Base-by-base conservation (phyloP, 2,329 filamentous ascomycete genomes). In the Aspergillus puulaauensis region DNA sequence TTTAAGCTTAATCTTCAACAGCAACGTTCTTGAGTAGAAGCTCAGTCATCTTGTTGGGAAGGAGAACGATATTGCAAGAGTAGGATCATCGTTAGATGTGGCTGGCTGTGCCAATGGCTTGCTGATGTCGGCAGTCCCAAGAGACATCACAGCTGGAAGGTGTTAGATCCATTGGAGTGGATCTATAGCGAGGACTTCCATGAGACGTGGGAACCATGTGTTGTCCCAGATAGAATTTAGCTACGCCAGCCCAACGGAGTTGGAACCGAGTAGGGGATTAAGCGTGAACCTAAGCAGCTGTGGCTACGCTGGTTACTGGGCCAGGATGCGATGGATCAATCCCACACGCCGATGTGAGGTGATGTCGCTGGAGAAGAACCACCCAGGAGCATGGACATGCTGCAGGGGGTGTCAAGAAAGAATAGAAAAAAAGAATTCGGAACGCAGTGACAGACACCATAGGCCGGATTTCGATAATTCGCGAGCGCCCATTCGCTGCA, bases 61-160 rank as follows among this genome's bases (percentile, higher is more conserved):
- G 23, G 56, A 45, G 56, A 39, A 52, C 43, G 61, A 49, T 21
- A 31, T 51, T 55, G 46, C 57, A 58, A 60, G 50, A 65, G 59
- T 59, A 68, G 62, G 62, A 70, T 69, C 64, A 71, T 70, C 62
- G 54, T 61, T 47, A 54, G 59, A 47, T 59, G 69, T 67, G 66
- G 62, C 58, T 62, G 66, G 63, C 66, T 71, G 66, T 62, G 63
- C 69, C 68, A 69, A 71, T 71, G 49, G 63, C 65, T 33, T 50
- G 60, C 58, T 58, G 57, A 59, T 59, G 55, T 61, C 58, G 51
- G 64, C 57, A 40, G 51, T 57, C 57, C 51, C n/a, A 66, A 31
- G 55, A 54, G 43, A 66, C 55, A 66, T 66, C 63, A 58, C 64
- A 67, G 60, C 56, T 63, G 58, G 60, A 63, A 50, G 68, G 59